A percentile compares a stretch with the other conserved stretches of the same genome.
These are phyloP conservation scores for Monilinia laxa DNA, from an alignment of 2,329 filamentous ascomycete genomes.

Conservation along the genomic window DNA sequence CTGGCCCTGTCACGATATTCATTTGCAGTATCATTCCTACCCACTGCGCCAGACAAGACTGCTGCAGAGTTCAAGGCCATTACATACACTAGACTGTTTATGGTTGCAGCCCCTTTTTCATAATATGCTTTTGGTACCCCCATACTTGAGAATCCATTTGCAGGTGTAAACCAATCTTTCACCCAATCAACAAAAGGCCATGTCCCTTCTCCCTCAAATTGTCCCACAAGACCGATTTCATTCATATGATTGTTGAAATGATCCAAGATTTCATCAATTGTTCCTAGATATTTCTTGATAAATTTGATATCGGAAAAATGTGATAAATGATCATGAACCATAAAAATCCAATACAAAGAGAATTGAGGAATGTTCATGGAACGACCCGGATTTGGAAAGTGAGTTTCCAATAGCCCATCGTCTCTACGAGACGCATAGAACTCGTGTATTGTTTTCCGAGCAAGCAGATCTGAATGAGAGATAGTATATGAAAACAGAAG, in stretches of 20 bases:
- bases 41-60: too few species aligned
- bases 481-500: conserved; percentile 40
- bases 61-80: too few species aligned
- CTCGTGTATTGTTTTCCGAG: conserved; percentile 38
- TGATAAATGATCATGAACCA: not conserved
- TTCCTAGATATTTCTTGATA: conserved; percentile 1
- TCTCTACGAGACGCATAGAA: conserved; percentile 23
- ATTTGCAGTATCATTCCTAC: too few species aligned
- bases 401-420: conserved; percentile 33
- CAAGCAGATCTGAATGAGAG: conserved; percentile 40
- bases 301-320: not conserved
- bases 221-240: not conserved
- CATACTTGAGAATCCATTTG: too few species aligned
- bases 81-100: too few species aligned
- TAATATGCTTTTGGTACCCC: too few species aligned
- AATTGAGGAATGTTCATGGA: too few species aligned
- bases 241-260: not conserved
- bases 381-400: conserved; percentile 39
- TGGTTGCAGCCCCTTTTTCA: too few species aligned
- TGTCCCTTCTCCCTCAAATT: too few species aligned
- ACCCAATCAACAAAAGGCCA: too few species aligned
- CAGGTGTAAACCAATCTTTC: too few species aligned
- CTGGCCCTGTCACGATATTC: too few species aligned
- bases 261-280: conserved; percentile 1
- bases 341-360: conserved; percentile 7